phyloP scores from a whole-genome alignment of 352 stramenopile species.

The Globisporangium cederbergense region DNA sequence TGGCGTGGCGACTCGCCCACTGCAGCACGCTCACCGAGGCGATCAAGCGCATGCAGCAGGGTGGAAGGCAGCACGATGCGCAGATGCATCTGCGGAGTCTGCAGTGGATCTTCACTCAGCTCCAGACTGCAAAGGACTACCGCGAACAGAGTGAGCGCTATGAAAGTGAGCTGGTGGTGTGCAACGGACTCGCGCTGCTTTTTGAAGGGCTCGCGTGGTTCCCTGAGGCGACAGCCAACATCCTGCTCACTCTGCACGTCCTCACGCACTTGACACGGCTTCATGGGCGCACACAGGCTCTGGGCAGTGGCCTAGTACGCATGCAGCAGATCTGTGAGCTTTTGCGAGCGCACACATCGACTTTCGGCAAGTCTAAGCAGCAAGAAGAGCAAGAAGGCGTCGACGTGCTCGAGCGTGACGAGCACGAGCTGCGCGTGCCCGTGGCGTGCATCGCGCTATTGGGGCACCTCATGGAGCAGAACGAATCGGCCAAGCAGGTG shows the following conservation, averaged over 20 bases:
- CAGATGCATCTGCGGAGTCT: constrained; percentile 32
- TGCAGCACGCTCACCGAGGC: constrained; percentile 48
- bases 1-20: constrained; percentile 53
- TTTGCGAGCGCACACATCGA: constrained; percentile 19
- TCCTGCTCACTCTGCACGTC: constrained; percentile 29
- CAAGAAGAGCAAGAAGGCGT: constrained; percentile 14
- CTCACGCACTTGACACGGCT: constrained; percentile 27
- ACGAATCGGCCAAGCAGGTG: constrained; percentile 35
- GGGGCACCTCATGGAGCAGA: constrained; percentile 25
- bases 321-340: constrained; percentile 28
- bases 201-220: constrained; percentile 28
- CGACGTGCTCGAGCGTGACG: constrained; percentile 9
- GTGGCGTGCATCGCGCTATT: constrained; percentile 19
- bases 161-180: constrained; percentile 31
- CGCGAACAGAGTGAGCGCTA: constrained; percentile 23
- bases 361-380: constrained; percentile 4
- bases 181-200: constrained; percentile 25
- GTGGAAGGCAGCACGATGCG: constrained; percentile 18
- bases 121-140: constrained; percentile 27
- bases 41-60: constrained; percentile 31
- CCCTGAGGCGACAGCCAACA: constrained; percentile 14
- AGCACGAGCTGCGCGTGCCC: constrained; percentile 14
- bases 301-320: constrained; percentile 20
- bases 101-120: constrained; percentile 49
- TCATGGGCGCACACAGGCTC: constrained; percentile 22